Conservation (phyloP, 352 stramenopile species). For the Ophiocytium majus region DNA sequence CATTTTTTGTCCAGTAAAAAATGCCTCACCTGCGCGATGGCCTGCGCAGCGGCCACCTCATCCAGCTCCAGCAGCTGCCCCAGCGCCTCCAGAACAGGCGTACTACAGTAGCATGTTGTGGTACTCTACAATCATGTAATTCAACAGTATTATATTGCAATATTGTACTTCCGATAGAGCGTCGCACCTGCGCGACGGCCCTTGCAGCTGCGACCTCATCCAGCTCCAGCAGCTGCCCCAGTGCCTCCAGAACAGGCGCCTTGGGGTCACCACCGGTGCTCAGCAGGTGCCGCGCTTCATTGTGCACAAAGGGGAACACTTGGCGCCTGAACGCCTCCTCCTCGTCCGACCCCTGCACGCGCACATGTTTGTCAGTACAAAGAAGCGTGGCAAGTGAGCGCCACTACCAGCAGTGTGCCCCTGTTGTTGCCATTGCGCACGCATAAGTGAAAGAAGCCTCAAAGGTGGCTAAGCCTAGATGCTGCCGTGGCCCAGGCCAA, state of each 20-base stretch:
- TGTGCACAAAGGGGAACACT: conserved; percentile 40
- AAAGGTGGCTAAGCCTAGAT: too few relatives aligned
- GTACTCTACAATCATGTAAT: neutral
- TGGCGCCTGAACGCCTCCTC: conserved; percentile 44
- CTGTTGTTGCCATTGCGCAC: too few relatives aligned
- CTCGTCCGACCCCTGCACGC: too few relatives aligned
- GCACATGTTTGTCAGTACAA: too few relatives aligned
- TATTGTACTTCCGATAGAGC: neutral
- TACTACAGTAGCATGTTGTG: neutral
- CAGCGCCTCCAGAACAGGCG: neutral
- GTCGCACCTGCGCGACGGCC: neutral
- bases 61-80: neutral
- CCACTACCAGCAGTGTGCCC: too few relatives aligned
- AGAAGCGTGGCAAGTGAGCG: too few relatives aligned
- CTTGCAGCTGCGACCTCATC: neutral
- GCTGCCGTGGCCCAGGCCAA: too few relatives aligned
- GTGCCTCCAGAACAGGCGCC: neutral
- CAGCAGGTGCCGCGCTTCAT: conserved; percentile 22
- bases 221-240: neutral
- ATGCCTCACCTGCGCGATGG: neutral
- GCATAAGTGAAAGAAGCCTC: too few relatives aligned
- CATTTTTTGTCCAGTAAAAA: too few relatives aligned
- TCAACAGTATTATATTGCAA: neutral
- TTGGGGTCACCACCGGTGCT: neutral
- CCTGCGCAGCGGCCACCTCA: too few relatives aligned